Conservation (phyloP, 2,329 filamentous ascomycete species). For the Dryadomyces quercivorus region DNA sequence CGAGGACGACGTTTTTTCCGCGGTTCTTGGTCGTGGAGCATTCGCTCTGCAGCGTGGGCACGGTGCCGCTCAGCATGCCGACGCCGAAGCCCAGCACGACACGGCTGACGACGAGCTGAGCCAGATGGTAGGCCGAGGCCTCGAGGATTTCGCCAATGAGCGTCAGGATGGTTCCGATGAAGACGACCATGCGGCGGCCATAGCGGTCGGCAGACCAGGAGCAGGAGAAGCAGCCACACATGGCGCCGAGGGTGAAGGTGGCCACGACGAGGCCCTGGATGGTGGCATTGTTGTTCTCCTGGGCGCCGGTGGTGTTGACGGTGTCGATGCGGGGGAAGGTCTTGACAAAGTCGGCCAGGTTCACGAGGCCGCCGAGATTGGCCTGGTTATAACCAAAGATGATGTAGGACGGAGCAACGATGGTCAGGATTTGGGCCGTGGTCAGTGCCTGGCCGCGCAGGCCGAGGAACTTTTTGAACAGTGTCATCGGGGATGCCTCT, state of each 20-base stretch:
- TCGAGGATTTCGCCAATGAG: constrained; percentile 35
- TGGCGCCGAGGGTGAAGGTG: constrained; percentile 14
- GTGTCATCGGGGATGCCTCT: too few species aligned
- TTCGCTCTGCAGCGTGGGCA: constrained; percentile 16
- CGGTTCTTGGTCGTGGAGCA: constrained; percentile 12
- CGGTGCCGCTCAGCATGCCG: constrained; percentile 34
- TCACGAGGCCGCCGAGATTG: constrained; percentile 31
- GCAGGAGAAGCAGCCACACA: constrained; percentile 13
- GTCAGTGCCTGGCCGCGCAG: constrained; percentile 10
- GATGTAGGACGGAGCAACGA: constrained; percentile 23
- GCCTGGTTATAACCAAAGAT: constrained; percentile 41
- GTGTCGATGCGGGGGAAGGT: constrained; percentile 38
- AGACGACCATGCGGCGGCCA: constrained; percentile 21
- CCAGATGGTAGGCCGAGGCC: constrained; percentile 29
- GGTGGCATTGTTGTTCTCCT: constrained; percentile 26
- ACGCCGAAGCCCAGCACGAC: constrained; percentile 37
- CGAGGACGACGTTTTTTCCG: constrained; percentile 14
- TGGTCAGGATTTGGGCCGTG: constrained; percentile 8
- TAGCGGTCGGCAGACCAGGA: constrained; percentile 30
- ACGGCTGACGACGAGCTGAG: constrained; percentile 37
- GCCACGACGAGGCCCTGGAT: constrained; percentile 16
- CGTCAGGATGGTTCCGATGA: constrained; percentile 17
- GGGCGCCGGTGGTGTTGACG: constrained; percentile 24
- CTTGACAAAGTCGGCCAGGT: constrained; percentile 22
- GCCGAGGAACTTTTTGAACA: constrained; percentile 5